A percentile compares a stretch with the other conserved stretches of the same genome.
These are phyloP conservation scores for Prunus armeniaca DNA, from an alignment of 306 rosid genomes.

Conservation along the genomic window DNA sequence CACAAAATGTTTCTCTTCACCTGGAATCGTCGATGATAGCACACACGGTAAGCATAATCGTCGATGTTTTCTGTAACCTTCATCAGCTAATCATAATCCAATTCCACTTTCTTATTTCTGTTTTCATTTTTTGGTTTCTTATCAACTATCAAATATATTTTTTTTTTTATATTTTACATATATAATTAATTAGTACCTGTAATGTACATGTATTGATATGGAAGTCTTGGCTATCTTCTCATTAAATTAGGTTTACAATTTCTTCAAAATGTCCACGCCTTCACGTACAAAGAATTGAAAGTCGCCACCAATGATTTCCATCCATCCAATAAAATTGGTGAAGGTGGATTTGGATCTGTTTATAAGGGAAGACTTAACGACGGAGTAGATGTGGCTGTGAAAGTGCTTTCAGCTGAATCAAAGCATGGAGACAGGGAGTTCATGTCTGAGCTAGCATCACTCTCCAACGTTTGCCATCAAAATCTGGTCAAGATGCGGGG, in stretches of 20 bases:
- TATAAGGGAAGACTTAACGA: constrained; percentile 29
- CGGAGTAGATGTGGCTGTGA: constrained; percentile 27
- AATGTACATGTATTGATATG: neutral
- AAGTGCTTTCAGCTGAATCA: constrained; percentile 30
- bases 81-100: too few species aligned
- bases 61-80: neutral
- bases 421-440: constrained; percentile 35
- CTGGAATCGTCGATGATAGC: constrained; percentile 10
- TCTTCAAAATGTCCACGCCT: constrained; percentile 20
- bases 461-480: constrained; percentile 23
- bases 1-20: constrained; percentile 17
- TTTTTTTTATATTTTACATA: too few species aligned
- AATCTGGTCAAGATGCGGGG: constrained; percentile 29
- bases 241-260: constrained; percentile 4
- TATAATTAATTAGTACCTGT: neutral
- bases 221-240: neutral
- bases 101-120: neutral
- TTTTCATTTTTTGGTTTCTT: neutral
- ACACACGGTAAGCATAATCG: neutral
- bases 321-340: constrained; percentile 30
- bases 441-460: constrained; percentile 34
- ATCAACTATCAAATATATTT: neutral
- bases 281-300: constrained; percentile 26
- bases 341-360: constrained; percentile 37
- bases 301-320: constrained; percentile 32